Conservation (phyloP, 352 stramenopile species). For the Phytopythium kandeliae region DNA sequence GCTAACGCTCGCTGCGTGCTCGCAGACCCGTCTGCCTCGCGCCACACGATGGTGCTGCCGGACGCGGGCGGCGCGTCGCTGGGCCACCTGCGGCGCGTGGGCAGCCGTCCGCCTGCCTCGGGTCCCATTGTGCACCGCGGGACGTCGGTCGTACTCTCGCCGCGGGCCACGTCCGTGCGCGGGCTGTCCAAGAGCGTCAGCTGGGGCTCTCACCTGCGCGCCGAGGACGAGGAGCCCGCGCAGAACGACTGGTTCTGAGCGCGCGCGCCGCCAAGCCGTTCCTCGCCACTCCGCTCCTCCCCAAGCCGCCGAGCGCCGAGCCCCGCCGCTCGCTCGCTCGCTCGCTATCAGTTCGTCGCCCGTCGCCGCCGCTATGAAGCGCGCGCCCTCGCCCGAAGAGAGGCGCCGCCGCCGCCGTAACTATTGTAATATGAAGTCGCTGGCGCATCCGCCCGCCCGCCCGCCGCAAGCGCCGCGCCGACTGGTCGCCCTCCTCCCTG, state of each 20-base stretch:
- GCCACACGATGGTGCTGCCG: constrained; percentile 42
- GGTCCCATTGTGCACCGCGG: constrained; percentile 40
- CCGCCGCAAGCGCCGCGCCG: too few relatives aligned
- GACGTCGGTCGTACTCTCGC: constrained; percentile 49
- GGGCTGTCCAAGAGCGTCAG: constrained; percentile 76
- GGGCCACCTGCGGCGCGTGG: constrained; percentile 62
- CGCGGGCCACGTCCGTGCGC: constrained; percentile 30
- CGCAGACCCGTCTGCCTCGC: constrained; percentile 19
- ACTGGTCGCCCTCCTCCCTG: neutral
- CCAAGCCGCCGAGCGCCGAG: constrained; percentile 7
- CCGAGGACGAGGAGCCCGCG: constrained; percentile 56
- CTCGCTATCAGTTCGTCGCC: too few relatives aligned
- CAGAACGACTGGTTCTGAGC: constrained; percentile 73
- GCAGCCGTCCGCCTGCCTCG: constrained; percentile 27
- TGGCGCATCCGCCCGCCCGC: neutral
- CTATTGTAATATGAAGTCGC: constrained; percentile 42
- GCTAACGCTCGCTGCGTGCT: neutral
- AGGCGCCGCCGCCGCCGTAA: constrained; percentile 13
- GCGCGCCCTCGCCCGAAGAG: neutral
- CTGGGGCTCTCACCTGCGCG: constrained; percentile 37
- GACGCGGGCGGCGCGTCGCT: constrained; percentile 28
- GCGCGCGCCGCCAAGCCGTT: too few relatives aligned
- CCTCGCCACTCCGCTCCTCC: too few relatives aligned
- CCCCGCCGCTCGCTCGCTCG: too few relatives aligned
- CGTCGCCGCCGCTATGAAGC: neutral